phyloP scores from a whole-genome alignment of 2,329 filamentous ascomycete genomes.

The Monosporascus sp. region DNA sequence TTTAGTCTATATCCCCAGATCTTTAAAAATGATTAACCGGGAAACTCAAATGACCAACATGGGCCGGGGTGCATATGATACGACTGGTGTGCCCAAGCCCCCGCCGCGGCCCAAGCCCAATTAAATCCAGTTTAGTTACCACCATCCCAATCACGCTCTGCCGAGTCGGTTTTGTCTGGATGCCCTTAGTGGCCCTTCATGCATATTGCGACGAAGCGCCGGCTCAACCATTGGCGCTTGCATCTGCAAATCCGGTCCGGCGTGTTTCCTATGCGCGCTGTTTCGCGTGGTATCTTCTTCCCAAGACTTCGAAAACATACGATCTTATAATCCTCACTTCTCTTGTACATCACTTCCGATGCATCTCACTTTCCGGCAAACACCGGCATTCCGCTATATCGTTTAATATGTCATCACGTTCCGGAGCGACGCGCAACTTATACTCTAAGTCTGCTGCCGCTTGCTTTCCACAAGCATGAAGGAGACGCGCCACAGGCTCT shows the following conservation, averaged over 20 bases:
- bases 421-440: slow-evolving; percentile 7
- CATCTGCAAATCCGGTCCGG: no score
- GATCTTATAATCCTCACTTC: slow-evolving; percentile 18
- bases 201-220: no score
- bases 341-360: slow-evolving; percentile 27
- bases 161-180: no score
- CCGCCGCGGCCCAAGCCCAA: slow-evolving; percentile 28
- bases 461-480: slow-evolving; percentile 14
- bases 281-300: background rate
- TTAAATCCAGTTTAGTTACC: slow-evolving; percentile 16
- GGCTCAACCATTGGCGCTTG: no score
- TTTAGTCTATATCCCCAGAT: slow-evolving; percentile 1
- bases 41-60: slow-evolving; percentile 28
- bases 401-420: slow-evolving; percentile 24
- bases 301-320: slow-evolving; percentile 3
- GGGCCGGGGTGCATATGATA: slow-evolving; percentile 32
- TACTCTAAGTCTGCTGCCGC: slow-evolving; percentile 16
- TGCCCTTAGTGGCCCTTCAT: no score
- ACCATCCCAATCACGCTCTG: no score
- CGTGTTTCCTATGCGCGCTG: background rate
- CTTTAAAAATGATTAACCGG: slow-evolving; percentile 23
- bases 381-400: slow-evolving; percentile 20
- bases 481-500: slow-evolving; percentile 13
- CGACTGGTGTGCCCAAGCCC: slow-evolving; percentile 31
- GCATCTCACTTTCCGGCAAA: slow-evolving; percentile 14